Evolutionary conservation across 192 early-diverging fungal species (phyloP), one percentile per base, ranked within the genome.

Genomic region (Backusella tuberculispora): DNA sequence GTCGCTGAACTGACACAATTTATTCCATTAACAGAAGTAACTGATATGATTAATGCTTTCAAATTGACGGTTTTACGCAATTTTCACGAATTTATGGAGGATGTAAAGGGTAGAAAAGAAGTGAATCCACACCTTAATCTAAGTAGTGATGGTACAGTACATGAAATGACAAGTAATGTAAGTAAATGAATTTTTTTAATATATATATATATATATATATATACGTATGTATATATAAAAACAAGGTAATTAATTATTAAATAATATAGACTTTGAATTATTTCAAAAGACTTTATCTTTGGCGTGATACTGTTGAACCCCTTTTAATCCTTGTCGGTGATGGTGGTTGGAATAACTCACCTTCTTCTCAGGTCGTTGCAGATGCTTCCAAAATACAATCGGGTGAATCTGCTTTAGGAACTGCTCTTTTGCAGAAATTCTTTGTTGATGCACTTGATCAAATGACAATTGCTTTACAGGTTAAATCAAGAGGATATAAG

Each of bases 161-260:
- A 93, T 74, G 94, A 96, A 82, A 76, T 94, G 38, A 92, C 94
- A 0, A 93, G 88, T 77, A 90, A 87, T 79, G 93, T 92, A 87
- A 75, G 89, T 65, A 26, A 12, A 37, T 4, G 14, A 42, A n/a
- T 21, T 15, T 8, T 1, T 14, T 1, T 14, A 14, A 46, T 14
- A 12, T 46, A 46, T 46, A 4, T 46, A 46, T 12, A 14, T 46
- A 46, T 0, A 0, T 14, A 9, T 46, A 14, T 46, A 46, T 45
- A 10, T 48, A 48, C 15, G 13, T 48, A 42, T 43, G 10, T 56
- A 40, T 67, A 24, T 34, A 40, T 5, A 40, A 29, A 48, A 6
- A 1, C 0, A 26, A 10, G 21, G 3, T 21, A 1, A 21, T 6
- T 50, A 63, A 60, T 14, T 14, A 10, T 50, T 48, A 21, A 41